These are phyloP conservation scores for Tetrapisispora iriomotensis DNA, from an alignment of 805 yeast species.

Conservation along the genomic window DNA sequence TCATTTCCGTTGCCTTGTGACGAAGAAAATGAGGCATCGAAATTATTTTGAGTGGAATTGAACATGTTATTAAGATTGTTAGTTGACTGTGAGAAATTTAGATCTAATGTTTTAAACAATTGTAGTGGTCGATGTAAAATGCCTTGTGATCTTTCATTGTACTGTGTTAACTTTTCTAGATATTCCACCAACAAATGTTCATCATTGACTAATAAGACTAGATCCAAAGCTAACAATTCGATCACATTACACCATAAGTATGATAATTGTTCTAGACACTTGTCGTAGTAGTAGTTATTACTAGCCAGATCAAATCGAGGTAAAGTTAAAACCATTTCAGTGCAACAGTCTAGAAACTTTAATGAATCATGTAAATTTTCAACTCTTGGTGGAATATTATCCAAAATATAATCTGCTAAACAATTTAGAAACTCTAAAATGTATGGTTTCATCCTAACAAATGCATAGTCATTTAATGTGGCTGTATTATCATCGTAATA, in stretches of 20 bases:
- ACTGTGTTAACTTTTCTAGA: constrained; percentile 15
- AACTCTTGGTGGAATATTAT: constrained; percentile 26
- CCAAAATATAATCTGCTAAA: constrained; percentile 25
- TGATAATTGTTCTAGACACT: constrained; percentile 28
- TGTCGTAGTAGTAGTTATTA: constrained; percentile 30
- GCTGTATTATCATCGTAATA: constrained; percentile 1
- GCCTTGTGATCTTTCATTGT: constrained; percentile 20
- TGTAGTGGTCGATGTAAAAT: constrained; percentile 20
- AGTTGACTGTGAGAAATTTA: constrained; percentile 2
- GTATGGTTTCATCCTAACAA: constrained; percentile 25
- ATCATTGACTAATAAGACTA: constrained; percentile 12
- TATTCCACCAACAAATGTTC: constrained; percentile 12
- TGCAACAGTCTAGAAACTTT: constrained; percentile 22
- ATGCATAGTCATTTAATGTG: constrained; percentile 27
- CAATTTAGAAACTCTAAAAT: constrained; percentile 28
- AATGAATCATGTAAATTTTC: constrained; percentile 22
- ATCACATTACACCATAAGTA: constrained; percentile 26
- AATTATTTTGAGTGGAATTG: neutral
- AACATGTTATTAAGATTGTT: neutral
- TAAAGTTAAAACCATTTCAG: constrained; percentile 21
- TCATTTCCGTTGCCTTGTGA: constrained; percentile 1
- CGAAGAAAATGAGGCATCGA: neutral
- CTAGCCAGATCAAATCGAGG: constrained; percentile 27
- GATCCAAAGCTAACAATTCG: constrained; percentile 19
- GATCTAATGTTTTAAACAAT: constrained; percentile 15